phyloP scores from a whole-genome alignment of 495 filamentous ascomycete species.

The Daldinia vernicosa region DNA sequence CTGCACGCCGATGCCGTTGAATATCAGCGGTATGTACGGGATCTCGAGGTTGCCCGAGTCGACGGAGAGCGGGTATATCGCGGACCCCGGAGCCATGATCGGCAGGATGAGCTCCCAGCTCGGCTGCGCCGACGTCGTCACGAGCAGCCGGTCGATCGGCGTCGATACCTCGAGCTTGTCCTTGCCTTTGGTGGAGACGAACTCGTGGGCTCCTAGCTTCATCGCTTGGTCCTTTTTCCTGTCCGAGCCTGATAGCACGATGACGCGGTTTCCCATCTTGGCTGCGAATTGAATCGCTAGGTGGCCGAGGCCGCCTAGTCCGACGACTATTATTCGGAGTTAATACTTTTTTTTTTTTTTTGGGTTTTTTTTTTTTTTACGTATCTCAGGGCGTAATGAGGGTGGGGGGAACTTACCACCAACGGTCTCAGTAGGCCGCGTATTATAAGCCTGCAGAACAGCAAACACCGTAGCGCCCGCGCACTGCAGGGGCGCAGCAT shows the following conservation, averaged over 20 bases:
- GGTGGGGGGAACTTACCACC: too few species aligned
- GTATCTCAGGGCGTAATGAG: too few species aligned
- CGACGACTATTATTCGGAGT: constrained; percentile 59
- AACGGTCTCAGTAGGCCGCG: constrained; percentile 24
- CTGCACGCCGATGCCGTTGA: constrained; percentile 47
- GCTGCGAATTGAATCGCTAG: constrained; percentile 67
- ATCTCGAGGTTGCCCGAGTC: constrained; percentile 40
- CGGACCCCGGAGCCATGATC: constrained; percentile 38
- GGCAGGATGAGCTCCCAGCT: constrained; percentile 47
- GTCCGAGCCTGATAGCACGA: constrained; percentile 63
- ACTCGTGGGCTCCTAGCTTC: constrained; percentile 65
- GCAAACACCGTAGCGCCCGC: constrained; percentile 67
- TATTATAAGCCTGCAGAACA: constrained; percentile 42
- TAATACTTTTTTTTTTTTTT: too few species aligned
- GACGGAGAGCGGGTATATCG: constrained; percentile 46
- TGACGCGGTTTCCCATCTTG: constrained; percentile 67
- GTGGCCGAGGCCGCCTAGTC: constrained; percentile 68
- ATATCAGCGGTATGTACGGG: constrained; percentile 47
- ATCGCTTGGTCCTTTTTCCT: constrained; percentile 64
- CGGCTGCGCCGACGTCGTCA: constrained; percentile 49
- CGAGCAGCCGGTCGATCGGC: constrained; percentile 48
- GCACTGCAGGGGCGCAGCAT: constrained; percentile 66
- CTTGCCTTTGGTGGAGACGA: constrained; percentile 56
- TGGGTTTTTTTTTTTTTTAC: too few species aligned
- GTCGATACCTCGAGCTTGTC: constrained; percentile 39